Base-by-base conservation (phyloP, 2,329 filamentous ascomycete genomes). In the Phialemoniopsis sp. region DNA sequence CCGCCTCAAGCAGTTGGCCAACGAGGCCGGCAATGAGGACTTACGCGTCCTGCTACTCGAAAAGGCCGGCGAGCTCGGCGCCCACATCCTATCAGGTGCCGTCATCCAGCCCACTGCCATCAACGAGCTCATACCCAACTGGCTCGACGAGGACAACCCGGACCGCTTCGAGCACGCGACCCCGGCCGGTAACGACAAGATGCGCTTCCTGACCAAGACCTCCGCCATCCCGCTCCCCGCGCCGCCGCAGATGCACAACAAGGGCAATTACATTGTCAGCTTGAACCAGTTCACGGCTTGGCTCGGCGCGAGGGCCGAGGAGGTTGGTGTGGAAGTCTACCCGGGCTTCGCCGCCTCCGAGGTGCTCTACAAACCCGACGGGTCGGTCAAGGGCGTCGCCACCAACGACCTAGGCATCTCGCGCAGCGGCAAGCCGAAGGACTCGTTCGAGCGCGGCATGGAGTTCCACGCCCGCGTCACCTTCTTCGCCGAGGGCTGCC, bases 191-290 rank as follows among this genome's bases (percentile, higher is more conserved):
- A 70, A 70, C 36, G 93, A 98, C 56, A 84, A 82, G 65, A 95
- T 98, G 91, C 84, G 88, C 51, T 96, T 96, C 65, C 75, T 98
- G 45, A 97, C 91, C 34, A 86, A 90, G 68, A 85, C 73, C 39
- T 72, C 72, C 45, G 72, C 89, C 1, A 80, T 95, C 41, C 88
- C 89, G 6, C 71, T 97, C 38, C 93, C 91, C 2, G 81, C 84
- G 12, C 93, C 93, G 33, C 93, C 93, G 26, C 93, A 97, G 68
- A 98, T 98, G 93, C 81, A 90, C 70, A 98, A 98, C 61, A 80
- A 95, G 55, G 93, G 93, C 50, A 98, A 98, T 67, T 97, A 94
- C 63, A 98, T 98, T 50, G 82, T 98, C 56, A 95, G 88, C 57
- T 68, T 98, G 55, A 97, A 94, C 63, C 88, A 97, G 63, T 85